These are phyloP conservation scores for Ceratocystis lukuohia DNA, from an alignment of 2,329 filamentous ascomycete genomes.

Conservation along the genomic window DNA sequence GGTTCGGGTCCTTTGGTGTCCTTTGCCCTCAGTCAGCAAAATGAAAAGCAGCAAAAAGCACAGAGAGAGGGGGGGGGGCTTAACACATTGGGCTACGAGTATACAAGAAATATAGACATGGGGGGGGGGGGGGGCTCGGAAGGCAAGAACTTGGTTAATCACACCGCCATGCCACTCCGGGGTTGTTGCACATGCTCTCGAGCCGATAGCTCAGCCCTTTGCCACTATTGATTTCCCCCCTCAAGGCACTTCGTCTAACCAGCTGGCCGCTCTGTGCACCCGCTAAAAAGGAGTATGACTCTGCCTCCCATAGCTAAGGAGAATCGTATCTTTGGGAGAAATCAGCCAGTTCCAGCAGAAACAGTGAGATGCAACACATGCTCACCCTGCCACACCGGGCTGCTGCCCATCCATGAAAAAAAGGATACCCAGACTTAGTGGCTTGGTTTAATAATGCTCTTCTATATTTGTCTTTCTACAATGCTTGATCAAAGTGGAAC, in stretches of 20 bases:
- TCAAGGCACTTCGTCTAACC: not conserved
- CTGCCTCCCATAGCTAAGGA: not conserved
- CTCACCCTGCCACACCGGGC: not conserved
- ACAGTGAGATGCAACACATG: not conserved
- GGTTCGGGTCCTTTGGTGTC: not conserved
- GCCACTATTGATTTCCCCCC: not conserved
- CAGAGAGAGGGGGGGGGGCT: too few relatives aligned
- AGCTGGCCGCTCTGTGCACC: not conserved
- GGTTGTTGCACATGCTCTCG: not conserved
- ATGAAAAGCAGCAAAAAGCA: not conserved
- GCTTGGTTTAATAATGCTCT: not conserved
- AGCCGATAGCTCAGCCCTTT: not conserved
- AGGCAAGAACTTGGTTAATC: not conserved
- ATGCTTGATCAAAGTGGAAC: not conserved
- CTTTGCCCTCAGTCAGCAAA: not conserved
- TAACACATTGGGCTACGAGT: not conserved
- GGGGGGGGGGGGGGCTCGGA: constrained; percentile 1
- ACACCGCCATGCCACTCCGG: not conserved
- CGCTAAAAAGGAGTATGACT: not conserved
- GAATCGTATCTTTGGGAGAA: not conserved
- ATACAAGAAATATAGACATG: not conserved
- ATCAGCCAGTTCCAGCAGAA: not conserved
- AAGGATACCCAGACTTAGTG: not conserved
- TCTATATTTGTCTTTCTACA: not conserved
- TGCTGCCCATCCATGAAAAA: not conserved